These are phyloP conservation scores for Cercophora sp. DNA, from an alignment of 495 filamentous ascomycete genomes.

Conservation along the genomic window DNA sequence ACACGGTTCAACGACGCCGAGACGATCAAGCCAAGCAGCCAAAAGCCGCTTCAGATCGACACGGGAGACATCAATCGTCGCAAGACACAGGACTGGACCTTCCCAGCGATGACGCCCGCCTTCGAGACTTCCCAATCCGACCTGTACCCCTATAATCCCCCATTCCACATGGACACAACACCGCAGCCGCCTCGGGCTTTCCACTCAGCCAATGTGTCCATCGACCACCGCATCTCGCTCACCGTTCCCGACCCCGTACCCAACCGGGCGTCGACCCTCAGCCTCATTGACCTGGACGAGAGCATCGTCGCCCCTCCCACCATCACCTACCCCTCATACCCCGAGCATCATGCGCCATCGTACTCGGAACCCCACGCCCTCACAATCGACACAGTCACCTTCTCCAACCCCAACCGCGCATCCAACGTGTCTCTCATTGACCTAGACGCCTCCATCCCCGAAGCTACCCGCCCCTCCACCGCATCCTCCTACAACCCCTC, in stretches of 20 bases:
- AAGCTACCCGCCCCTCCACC: slow-evolving; percentile 1
- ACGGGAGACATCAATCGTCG: background rate
- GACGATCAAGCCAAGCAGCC: slow-evolving; percentile 8
- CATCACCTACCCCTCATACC: background rate
- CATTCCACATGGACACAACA: background rate
- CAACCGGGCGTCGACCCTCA: slow-evolving; percentile 10
- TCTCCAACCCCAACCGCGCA: slow-evolving; percentile 1
- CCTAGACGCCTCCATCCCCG: slow-evolving; percentile 1
- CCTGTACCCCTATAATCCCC: no score
- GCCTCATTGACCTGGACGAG: slow-evolving; percentile 12
- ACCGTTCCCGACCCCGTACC: background rate
- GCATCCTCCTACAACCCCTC: slow-evolving; percentile 1
- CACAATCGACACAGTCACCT: background rate
- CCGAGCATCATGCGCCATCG: background rate
- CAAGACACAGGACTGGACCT: slow-evolving; percentile 14
- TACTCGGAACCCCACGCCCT: background rate
- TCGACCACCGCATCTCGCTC: background rate
- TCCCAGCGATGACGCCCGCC: background rate
- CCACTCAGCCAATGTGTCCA: background rate
- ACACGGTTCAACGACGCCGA: slow-evolving; percentile 8
- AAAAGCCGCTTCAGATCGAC: background rate
- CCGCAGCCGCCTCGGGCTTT: background rate
- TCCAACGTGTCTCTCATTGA: slow-evolving; percentile 8
- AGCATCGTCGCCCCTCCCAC: background rate
- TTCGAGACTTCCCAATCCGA: background rate